Percentiles rank a stretch among this genome's conserved stretches.
phyloP scores from a whole-genome alignment of 164 flowering plant species.

The Platanus orientalis region DNA sequence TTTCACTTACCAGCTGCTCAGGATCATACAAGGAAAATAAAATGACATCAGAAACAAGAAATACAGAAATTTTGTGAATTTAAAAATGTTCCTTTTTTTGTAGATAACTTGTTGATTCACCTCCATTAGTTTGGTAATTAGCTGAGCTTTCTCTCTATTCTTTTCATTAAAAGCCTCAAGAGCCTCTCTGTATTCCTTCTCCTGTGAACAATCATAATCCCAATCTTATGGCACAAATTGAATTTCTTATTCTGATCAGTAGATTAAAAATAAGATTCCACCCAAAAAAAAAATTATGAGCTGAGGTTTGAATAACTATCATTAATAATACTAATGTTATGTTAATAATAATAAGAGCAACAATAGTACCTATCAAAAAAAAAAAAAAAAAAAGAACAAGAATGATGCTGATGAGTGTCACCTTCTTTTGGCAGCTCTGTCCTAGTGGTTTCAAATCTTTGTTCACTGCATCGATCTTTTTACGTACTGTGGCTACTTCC shows the following conservation, averaged over 20 bases:
- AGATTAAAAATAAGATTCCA: not conserved
- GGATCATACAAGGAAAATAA: not conserved
- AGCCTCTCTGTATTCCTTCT: constrained; percentile 82
- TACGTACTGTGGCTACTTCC: constrained; percentile 72
- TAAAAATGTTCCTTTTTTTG: not conserved
- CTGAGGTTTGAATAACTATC: no score
- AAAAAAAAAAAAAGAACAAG: no score
- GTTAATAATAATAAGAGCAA: no score
- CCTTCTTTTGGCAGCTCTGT: constrained; percentile 71
- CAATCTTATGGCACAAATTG: not conserved
- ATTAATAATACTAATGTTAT: no score
- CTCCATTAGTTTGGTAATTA: constrained; percentile 76
- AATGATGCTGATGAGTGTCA: constrained; percentile 14
- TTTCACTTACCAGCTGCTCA: constrained; percentile 71
- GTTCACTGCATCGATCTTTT: constrained; percentile 60
- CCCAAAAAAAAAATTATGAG: not conserved
- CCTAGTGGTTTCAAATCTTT: constrained; percentile 42
- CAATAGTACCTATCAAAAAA: no score
- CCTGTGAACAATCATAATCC: constrained; percentile 36
- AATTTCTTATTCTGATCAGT: not conserved
- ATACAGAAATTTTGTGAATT: not conserved
- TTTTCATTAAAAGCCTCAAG: constrained; percentile 81
- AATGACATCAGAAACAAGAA: not conserved
- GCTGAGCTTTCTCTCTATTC: constrained; percentile 71
- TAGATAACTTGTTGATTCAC: constrained; percentile 23